Evolutionary conservation across 2,329 filamentous ascomycete genomes (phyloP).

Genomic region (Calonectria ilicicola): DNA sequence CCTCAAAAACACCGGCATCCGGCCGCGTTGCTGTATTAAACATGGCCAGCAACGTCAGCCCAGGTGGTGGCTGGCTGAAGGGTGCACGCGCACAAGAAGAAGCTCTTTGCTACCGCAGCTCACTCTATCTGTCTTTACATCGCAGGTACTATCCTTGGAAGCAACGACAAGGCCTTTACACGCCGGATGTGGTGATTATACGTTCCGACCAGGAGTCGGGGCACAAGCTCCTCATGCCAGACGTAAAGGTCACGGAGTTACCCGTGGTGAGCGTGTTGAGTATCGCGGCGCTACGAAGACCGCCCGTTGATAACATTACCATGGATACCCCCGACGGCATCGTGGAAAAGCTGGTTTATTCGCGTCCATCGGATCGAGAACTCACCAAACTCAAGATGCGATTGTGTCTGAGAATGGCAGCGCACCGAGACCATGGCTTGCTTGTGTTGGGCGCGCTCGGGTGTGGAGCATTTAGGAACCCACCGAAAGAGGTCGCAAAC

Average conservation of each 20-base stretch:
- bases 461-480: slow-evolving; percentile 76
- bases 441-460: slow-evolving; percentile 77
- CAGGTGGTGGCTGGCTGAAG: slow-evolving; percentile 74
- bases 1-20: slow-evolving; percentile 37
- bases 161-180: slow-evolving; percentile 66
- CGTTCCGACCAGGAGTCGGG: slow-evolving; percentile 60
- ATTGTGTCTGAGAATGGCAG: slow-evolving; percentile 69
- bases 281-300: slow-evolving; percentile 66
- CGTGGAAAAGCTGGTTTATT: slow-evolving; percentile 53
- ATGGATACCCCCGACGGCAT: slow-evolving; percentile 31
- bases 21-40: slow-evolving; percentile 71
- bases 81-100: slow-evolving; percentile 77
- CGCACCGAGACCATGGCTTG: slow-evolving; percentile 64
- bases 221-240: slow-evolving; percentile 58
- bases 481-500: slow-evolving; percentile 68
- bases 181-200: slow-evolving; percentile 70
- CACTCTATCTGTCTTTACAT: slow-evolving; percentile 62
- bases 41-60: slow-evolving; percentile 68
- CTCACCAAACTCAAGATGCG: slow-evolving; percentile 74
- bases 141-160: slow-evolving; percentile 65
- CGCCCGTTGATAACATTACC: slow-evolving; percentile 43
- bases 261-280: slow-evolving; percentile 71
- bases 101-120: slow-evolving; percentile 73
- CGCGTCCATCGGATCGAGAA: slow-evolving; percentile 56
- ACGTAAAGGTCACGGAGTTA: slow-evolving; percentile 46